Conservation (phyloP, 805 yeast species). For the Nakazawaea ishiwadae region DNA sequence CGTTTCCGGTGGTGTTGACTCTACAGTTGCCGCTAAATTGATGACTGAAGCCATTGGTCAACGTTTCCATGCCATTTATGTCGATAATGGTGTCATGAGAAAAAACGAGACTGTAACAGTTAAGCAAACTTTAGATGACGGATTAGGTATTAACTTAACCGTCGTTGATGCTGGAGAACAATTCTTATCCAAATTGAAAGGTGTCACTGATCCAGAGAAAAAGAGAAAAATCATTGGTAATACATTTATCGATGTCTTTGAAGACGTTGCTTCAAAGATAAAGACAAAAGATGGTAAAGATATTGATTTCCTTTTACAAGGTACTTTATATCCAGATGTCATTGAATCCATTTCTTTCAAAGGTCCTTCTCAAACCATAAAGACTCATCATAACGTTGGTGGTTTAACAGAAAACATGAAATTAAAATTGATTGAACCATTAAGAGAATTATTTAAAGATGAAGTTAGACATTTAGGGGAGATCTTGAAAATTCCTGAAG, state of each 20-base stretch:
- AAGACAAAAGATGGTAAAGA: constrained; percentile 86
- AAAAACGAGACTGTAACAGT: constrained; percentile 87
- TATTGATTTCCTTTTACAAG: constrained; percentile 91
- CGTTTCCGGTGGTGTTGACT: constrained; percentile 98
- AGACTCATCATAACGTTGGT: constrained; percentile 99
- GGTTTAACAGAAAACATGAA: constrained; percentile 98
- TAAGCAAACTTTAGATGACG: constrained; percentile 83
- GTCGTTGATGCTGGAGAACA: constrained; percentile 93
- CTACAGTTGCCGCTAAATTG: constrained; percentile 97
- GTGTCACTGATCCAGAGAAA: constrained; percentile 97
- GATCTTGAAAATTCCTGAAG: constrained; percentile 91
- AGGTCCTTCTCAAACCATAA: constrained; percentile 99
- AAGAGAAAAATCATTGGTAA: constrained; percentile 98
- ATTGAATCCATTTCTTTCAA: constrained; percentile 98
- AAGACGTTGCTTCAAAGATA: constrained; percentile 90
- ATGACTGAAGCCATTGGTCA: constrained; percentile 98
- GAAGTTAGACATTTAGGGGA: constrained; percentile 97
- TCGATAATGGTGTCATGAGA: constrained; percentile 97
- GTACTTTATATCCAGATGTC: constrained; percentile 97
- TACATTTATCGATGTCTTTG: constrained; percentile 95
- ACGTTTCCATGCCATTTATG: constrained; percentile 96
- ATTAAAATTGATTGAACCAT: constrained; percentile 95
- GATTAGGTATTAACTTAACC: constrained; percentile 90
- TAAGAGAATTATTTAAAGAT: constrained; percentile 97
- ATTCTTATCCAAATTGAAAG: constrained; percentile 81